Evolutionary conservation across 1,139 yeast species (phyloP).

Genomic region (Ogataea hybrid): DNA sequence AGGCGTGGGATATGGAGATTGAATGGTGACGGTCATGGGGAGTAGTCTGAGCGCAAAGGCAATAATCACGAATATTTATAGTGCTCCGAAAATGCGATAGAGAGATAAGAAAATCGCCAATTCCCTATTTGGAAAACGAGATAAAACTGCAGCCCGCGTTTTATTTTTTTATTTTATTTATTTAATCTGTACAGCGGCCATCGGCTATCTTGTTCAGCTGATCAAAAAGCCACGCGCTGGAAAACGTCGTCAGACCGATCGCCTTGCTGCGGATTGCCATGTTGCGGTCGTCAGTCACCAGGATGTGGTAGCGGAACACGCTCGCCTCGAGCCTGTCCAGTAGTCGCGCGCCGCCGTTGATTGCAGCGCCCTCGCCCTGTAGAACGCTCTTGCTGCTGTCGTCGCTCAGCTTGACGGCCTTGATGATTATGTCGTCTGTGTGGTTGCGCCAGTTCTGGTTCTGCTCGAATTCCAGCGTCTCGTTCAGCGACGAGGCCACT

Average conservation of each 20-base stretch:
- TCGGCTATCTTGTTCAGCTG: slow-evolving; percentile 43
- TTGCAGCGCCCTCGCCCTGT: slow-evolving; percentile 25
- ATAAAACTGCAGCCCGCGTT: background rate
- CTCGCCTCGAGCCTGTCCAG: slow-evolving; percentile 36
- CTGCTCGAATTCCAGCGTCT: slow-evolving; percentile 59
- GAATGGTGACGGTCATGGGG: slow-evolving; percentile 17
- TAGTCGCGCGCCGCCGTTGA: slow-evolving; percentile 18
- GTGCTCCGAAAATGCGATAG: background rate
- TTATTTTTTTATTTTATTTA: no score
- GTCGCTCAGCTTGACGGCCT: slow-evolving; percentile 43
- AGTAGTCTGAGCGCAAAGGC: background rate
- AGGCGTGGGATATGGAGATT: slow-evolving; percentile 21
- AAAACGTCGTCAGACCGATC: slow-evolving; percentile 54
- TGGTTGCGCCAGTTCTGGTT: slow-evolving; percentile 63
- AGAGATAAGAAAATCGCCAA: slow-evolving; percentile 1
- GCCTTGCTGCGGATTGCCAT: slow-evolving; percentile 67
- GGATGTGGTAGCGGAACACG: slow-evolving; percentile 52
- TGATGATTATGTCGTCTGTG: slow-evolving; percentile 59
- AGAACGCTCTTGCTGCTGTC: slow-evolving; percentile 28
- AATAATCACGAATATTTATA: background rate
- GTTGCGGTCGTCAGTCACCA: slow-evolving; percentile 71
- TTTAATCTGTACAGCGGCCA: slow-evolving; percentile 33
- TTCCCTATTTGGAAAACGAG: slow-evolving; percentile 2
- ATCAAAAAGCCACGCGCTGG: slow-evolving; percentile 59
- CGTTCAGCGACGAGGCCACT: slow-evolving; percentile 52